phyloP scores from a whole-genome alignment of 306 rosid species.

The Cucumis cinereus region DNA sequence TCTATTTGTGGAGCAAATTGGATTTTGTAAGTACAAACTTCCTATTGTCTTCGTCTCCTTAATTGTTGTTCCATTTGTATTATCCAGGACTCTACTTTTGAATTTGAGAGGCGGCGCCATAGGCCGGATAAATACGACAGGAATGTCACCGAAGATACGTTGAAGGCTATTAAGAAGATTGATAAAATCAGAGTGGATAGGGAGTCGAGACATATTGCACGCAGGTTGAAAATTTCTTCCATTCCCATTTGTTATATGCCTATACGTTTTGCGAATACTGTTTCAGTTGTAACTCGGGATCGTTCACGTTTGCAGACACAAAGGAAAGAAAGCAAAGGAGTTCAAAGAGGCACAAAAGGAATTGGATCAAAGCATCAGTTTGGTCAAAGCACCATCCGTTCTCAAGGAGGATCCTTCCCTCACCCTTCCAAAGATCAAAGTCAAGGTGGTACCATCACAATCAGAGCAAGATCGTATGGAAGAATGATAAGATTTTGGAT shows the following conservation, averaged over 20 bases:
- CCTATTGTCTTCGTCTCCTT: not conserved
- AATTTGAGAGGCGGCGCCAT: slow-evolving; percentile 88
- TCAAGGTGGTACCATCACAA: slow-evolving; percentile 30
- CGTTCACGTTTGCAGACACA: slow-evolving; percentile 30
- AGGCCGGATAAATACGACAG: slow-evolving; percentile 85
- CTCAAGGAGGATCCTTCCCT: slow-evolving; percentile 34
- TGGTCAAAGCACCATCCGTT: slow-evolving; percentile 47
- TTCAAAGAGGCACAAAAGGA: slow-evolving; percentile 28
- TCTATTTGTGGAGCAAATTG: not conserved
- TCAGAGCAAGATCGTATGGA: slow-evolving; percentile 43
- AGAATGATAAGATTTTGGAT: too few species aligned
- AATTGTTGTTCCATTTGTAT: not conserved
- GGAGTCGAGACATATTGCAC: slow-evolving; percentile 29
- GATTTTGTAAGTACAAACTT: not conserved
- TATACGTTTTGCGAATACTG: not conserved
- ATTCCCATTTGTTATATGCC: not conserved
- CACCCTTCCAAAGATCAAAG: slow-evolving; percentile 38
- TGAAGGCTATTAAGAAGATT: slow-evolving; percentile 67
- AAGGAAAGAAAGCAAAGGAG: slow-evolving; percentile 25
- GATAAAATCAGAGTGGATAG: slow-evolving; percentile 47
- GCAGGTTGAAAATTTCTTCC: slow-evolving; percentile 24
- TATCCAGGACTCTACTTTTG: slow-evolving; percentile 66
- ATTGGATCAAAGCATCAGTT: slow-evolving; percentile 25
- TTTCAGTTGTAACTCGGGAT: not conserved
- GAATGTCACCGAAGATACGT: slow-evolving; percentile 34